Evolutionary conservation across 768 basidiomycete genomes (phyloP).

Genomic region (Suillus americanus): DNA sequence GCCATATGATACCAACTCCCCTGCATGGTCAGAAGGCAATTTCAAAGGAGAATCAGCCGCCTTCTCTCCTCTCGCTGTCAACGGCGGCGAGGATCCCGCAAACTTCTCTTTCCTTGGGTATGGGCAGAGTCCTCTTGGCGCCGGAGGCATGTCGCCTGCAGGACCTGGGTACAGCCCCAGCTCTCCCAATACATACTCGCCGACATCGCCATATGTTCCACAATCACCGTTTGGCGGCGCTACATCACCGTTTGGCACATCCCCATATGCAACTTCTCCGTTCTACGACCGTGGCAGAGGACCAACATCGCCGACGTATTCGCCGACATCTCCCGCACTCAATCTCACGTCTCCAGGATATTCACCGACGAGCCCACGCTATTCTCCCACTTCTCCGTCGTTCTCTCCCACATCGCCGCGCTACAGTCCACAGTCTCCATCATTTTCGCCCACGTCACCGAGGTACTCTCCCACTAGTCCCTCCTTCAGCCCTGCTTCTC

Average conservation of each 20-base stretch:
- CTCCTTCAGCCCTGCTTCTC: slow-evolving; percentile 92
- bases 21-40: slow-evolving; percentile 72
- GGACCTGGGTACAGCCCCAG: slow-evolving; percentile 88
- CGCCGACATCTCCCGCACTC: slow-evolving; percentile 83
- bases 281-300: slow-evolving; percentile 69
- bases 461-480: slow-evolving; percentile 89
- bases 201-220: slow-evolving; percentile 87
- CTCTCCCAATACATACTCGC: slow-evolving; percentile 86
- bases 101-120: slow-evolving; percentile 75
- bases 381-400: slow-evolving; percentile 81
- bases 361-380: slow-evolving; percentile 72
- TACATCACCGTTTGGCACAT: slow-evolving; percentile 79
- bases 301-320: slow-evolving; percentile 81
- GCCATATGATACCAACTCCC: slow-evolving; percentile 92
- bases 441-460: slow-evolving; percentile 88
- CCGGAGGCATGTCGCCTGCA: slow-evolving; percentile 87
- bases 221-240: slow-evolving; percentile 83
- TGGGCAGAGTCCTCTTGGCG: slow-evolving; percentile 83
- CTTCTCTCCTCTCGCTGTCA: slow-evolving; percentile 93
- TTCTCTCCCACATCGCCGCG: slow-evolving; percentile 85
- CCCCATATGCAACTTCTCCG: slow-evolving; percentile 82
- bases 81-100: slow-evolving; percentile 79
- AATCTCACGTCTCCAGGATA: slow-evolving; percentile 78
- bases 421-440: slow-evolving; percentile 87
- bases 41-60: slow-evolving; percentile 86